Conservation (phyloP, 805 yeast species). For the Suhomyces sp. region DNA sequence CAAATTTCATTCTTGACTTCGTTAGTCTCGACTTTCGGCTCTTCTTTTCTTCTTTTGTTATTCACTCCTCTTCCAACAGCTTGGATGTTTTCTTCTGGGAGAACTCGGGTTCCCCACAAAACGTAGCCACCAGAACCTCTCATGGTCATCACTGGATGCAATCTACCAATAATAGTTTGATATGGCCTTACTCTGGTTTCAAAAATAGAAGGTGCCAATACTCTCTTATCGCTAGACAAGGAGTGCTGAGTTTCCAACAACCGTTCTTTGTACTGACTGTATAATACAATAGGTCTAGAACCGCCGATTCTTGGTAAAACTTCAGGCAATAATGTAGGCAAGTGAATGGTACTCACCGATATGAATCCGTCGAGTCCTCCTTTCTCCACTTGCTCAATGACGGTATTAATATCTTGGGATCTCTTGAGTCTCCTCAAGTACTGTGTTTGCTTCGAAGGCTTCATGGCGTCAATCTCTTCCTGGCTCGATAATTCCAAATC, state of each 20-base stretch:
- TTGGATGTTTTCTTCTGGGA: conserved; percentile 59
- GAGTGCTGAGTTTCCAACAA: conserved; percentile 70
- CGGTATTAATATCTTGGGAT: conserved; percentile 47
- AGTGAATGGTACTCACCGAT: conserved; percentile 67
- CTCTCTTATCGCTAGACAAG: conserved; percentile 63
- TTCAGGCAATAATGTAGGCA: conserved; percentile 59
- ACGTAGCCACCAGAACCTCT: conserved; percentile 90
- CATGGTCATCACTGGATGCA: conserved; percentile 94
- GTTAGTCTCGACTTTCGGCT: not conserved
- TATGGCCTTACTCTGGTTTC: conserved; percentile 83
- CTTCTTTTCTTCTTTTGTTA: conserved; percentile 29
- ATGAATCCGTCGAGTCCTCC: conserved; percentile 74
- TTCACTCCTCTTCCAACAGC: conserved; percentile 67
- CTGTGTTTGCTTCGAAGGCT: conserved; percentile 59
- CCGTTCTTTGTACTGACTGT: conserved; percentile 76
- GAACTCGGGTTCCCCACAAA: conserved; percentile 72
- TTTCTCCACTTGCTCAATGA: conserved; percentile 47
- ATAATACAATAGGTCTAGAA: conserved; percentile 81
- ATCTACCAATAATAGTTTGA: conserved; percentile 90
- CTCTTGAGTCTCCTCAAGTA: conserved; percentile 65
- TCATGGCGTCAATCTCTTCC: conserved; percentile 54
- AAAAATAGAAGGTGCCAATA: conserved; percentile 76
- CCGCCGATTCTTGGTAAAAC: conserved; percentile 72
- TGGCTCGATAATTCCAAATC: conserved; percentile 46
- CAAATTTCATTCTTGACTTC: not conserved